Conservation (phyloP, 2,329 filamentous ascomycete genomes). For the Hortaea sp. region DNA sequence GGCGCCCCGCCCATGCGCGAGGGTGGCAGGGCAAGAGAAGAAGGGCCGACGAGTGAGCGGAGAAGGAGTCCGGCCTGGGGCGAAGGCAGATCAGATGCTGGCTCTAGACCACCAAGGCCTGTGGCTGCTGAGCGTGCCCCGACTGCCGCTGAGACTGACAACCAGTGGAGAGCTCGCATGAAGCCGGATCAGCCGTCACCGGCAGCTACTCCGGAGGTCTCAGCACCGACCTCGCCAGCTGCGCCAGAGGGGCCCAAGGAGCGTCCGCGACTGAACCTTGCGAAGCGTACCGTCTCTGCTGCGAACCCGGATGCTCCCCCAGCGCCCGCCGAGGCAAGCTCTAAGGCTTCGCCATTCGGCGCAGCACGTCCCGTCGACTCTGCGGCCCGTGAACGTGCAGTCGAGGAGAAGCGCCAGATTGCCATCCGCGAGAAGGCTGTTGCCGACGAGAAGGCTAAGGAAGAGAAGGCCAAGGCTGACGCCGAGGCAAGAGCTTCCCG, state of each 20-base stretch:
- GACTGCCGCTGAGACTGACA: conserved; percentile 86
- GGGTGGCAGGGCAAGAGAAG: conserved; percentile 49
- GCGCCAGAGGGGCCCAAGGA: conserved; percentile 45
- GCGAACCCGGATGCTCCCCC: conserved; percentile 42
- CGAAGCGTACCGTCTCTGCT: conserved; percentile 85
- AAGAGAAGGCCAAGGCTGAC: conserved; percentile 49
- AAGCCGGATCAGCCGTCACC: conserved; percentile 64
- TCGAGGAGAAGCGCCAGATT: conserved; percentile 77
- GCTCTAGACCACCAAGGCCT: conserved; percentile 51
- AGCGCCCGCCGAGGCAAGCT: conserved; percentile 29
- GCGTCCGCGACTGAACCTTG: conserved; percentile 76
- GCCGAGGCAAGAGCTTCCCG: conserved; percentile 48
- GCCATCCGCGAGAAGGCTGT: conserved; percentile 74
- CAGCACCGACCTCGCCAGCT: conserved; percentile 64
- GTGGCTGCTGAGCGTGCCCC: conserved; percentile 54
- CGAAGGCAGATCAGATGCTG: conserved; percentile 58
- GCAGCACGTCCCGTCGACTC: conserved; percentile 92
- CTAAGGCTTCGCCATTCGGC: conserved; percentile 88
- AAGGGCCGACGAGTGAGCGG: conserved; percentile 45
- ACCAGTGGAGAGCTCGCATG: conserved; percentile 88
- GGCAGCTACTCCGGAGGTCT: conserved; percentile 60
- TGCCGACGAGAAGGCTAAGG: conserved; percentile 74
- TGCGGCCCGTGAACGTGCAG: conserved; percentile 73
- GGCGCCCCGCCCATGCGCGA: conserved; percentile 38
- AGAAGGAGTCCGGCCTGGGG: conserved; percentile 62